These are phyloP conservation scores for Colletotrichum sp. DNA, from an alignment of 2,329 filamentous ascomycete species.

Conservation along the genomic window DNA sequence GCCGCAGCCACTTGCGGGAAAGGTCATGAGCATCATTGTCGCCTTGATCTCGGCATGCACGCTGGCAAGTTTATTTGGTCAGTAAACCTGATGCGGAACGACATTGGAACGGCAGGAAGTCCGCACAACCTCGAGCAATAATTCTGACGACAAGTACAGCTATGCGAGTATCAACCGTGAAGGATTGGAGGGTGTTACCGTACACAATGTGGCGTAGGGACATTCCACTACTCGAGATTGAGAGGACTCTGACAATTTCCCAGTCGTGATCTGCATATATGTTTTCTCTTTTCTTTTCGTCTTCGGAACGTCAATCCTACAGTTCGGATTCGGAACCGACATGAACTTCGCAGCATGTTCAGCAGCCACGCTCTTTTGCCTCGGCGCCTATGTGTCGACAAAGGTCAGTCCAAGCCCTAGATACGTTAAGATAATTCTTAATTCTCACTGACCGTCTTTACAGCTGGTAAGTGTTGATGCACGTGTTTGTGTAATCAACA, in stretches of 20 bases:
- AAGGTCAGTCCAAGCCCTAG: background rate
- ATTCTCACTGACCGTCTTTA: background rate
- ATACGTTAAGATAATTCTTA: background rate
- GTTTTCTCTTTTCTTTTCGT: constrained; percentile 12
- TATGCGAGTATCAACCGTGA: background rate
- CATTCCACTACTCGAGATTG: no score
- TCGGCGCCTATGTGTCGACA: constrained; percentile 8
- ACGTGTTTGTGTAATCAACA: background rate
- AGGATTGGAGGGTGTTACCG: constrained; percentile 8
- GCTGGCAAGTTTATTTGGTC: constrained; percentile 1
- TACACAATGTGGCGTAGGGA: constrained; percentile 15
- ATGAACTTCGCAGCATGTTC: constrained; percentile 9
- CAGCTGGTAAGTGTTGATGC: background rate
- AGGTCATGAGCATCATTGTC: constrained; percentile 11
- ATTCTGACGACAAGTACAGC: background rate
- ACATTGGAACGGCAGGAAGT: background rate
- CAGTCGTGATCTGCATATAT: constrained; percentile 5
- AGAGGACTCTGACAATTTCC: background rate
- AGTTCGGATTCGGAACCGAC: constrained; percentile 12
- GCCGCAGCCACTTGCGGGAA: constrained; percentile 5
- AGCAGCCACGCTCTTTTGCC: constrained; percentile 6
- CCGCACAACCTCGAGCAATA: background rate
- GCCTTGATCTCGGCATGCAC: constrained; percentile 10
- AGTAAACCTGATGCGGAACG: background rate
- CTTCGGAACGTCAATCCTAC: constrained; percentile 9